Base-by-base conservation (phyloP, 1,139 yeast species). In the Schizosaccharomyces versatilis region DNA sequence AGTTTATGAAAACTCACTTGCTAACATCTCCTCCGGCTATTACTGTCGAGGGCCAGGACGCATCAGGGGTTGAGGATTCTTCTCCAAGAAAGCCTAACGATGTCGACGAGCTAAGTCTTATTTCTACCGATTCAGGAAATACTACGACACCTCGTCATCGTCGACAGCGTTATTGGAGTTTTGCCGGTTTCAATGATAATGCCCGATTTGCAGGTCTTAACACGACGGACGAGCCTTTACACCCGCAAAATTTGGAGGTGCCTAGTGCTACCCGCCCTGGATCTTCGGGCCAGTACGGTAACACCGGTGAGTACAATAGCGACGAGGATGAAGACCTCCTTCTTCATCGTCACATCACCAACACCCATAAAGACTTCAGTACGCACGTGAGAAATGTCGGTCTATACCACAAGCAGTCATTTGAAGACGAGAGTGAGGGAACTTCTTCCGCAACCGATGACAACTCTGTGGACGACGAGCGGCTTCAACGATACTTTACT, bases 151-250 rank as follows among this genome's bases (percentile, higher is more conserved):
- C 19, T 24, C 49, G 32, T 10, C 19, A 24, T 10, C 10, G 15
- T 12, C 36, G 49, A 12, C 49, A 44, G 7, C 53, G 57, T n/a
- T 55, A 55, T 49, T 55, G 57, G 57, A 54, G 56, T 5, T 55
- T 55, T 47, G 54, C 53, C n/a, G 57, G 57, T 6, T 55, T 55
- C 39, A 44, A 32, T 36, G 36, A 44, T 44, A 44, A 32, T 7
- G 32, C 49, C 36, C 19, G 49, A 36, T 44, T 44, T 24, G 19
- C 49, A 44, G 38, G 19, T 44, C 38, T 44, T 2, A 44, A 44
- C 12, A n/a, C 6, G 36, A 15, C 49, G 19, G 3, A 7, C 49
- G 38, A 38, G 49, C 19, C 7, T 7, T n/a, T 8, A 12, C 41
- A 39, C 6, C 41, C 12, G 6, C 14, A 12, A 39, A 39, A 14